A percentile compares a stretch with the other conserved stretches of the same genome.
These are phyloP conservation scores for Ogataea nonfermentans DNA, from an alignment of 805 yeast genomes.

Conservation along the genomic window DNA sequence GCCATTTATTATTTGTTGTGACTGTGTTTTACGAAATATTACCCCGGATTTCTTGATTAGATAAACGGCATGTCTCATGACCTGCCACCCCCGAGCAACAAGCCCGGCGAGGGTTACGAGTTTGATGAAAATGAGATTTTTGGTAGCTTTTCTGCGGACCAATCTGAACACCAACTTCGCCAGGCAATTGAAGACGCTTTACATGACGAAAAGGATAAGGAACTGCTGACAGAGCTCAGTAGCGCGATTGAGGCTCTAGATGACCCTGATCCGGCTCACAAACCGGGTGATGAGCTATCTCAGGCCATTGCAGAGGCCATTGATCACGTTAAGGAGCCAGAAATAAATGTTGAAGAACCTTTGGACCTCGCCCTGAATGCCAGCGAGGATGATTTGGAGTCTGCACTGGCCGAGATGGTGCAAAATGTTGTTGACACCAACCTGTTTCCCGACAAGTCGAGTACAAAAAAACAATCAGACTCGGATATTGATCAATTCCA, in stretches of 20 bases:
- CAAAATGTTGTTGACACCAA: slow-evolving; percentile 48
- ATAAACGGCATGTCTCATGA: slow-evolving; percentile 15
- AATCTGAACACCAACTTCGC: slow-evolving; percentile 12
- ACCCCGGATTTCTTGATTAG: slow-evolving; percentile 25
- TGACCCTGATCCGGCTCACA: slow-evolving; percentile 7
- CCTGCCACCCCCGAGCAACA: slow-evolving; percentile 8
- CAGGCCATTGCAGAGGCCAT: slow-evolving; percentile 29
- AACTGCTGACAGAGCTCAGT: slow-evolving; percentile 23
- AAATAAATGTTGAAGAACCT: slow-evolving; percentile 1
- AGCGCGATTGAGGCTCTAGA: slow-evolving; percentile 28
- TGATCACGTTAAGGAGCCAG: slow-evolving; percentile 10
- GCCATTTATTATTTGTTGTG: slow-evolving; percentile 14
- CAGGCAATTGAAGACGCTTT: slow-evolving; percentile 17
- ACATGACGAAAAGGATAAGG: slow-evolving; percentile 17
- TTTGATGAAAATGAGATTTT: slow-evolving; percentile 17
- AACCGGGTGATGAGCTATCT: slow-evolving; percentile 17
- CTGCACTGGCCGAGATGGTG: slow-evolving; percentile 56
- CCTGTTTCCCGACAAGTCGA: slow-evolving; percentile 16
- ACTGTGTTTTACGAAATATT: slow-evolving; percentile 25
- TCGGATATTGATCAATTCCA: slow-evolving; percentile 52
- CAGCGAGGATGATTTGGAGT: slow-evolving; percentile 42
- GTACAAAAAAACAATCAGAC: slow-evolving; percentile 14
- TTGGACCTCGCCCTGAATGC: slow-evolving; percentile 7
- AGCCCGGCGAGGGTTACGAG: slow-evolving; percentile 12
- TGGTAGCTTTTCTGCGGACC: slow-evolving; percentile 7